Evolutionary conservation across 306 rosid genomes (phyloP).

Genomic region (Pyrus communis): DNA sequence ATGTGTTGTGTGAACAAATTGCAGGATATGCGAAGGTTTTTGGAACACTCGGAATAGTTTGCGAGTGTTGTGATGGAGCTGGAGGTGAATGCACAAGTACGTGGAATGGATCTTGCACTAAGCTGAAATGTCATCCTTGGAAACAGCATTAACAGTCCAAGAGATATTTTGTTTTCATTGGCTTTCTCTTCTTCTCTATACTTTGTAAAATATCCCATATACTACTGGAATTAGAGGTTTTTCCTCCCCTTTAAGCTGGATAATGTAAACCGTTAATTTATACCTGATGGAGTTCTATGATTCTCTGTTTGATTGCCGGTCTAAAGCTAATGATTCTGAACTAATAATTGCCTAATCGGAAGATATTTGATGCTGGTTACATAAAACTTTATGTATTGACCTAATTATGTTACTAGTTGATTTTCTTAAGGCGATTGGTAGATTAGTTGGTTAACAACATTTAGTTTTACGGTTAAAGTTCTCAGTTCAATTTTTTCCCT

Average conservation of each 20-base stretch:
- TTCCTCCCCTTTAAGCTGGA: neutral
- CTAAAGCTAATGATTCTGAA: too few species aligned
- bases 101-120: conserved; percentile 24
- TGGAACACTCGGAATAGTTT: conserved; percentile 27
- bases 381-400: neutral
- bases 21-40: conserved; percentile 20
- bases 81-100: conserved; percentile 25
- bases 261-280: neutral
- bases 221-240: neutral
- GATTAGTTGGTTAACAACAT: neutral
- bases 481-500: neutral
- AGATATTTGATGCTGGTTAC: neutral
- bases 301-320: neutral
- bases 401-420: neutral
- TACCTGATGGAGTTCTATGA: neutral
- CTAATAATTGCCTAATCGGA: neutral
- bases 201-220: neutral
- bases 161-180: neutral
- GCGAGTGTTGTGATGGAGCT: conserved; percentile 34
- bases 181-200: neutral
- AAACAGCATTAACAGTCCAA: neutral
- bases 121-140: conserved; percentile 39
- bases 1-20: neutral
- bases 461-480: too few species aligned
- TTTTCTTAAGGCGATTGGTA: neutral